phyloP scores from a whole-genome alignment of 2,329 filamentous ascomycete species.

The Fusarium sp. region DNA sequence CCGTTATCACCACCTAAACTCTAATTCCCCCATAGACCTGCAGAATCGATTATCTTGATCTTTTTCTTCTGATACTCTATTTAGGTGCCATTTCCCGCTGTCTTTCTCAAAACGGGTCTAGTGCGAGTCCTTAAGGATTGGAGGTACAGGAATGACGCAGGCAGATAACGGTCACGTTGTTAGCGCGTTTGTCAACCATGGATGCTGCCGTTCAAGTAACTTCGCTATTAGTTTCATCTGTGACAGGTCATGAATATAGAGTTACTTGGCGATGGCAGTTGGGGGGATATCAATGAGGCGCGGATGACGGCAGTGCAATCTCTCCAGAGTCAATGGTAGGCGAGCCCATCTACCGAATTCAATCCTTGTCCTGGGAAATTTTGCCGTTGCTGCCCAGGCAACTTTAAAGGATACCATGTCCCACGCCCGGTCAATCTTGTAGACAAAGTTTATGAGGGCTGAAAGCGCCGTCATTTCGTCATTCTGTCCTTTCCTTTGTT shows the following conservation, averaged over 20 bases:
- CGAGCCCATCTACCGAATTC: background rate
- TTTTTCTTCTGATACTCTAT: background rate
- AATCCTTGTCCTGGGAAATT: background rate
- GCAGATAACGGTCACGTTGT: background rate
- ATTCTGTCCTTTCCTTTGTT: background rate
- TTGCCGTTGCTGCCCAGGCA: background rate
- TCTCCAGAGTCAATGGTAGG: background rate
- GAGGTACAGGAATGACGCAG: background rate
- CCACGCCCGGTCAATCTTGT: background rate
- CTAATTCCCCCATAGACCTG: background rate
- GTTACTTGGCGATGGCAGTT: background rate
- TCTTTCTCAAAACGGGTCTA: background rate
- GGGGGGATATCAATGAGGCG: background rate
- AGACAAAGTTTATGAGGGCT: background rate
- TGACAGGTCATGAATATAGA: background rate
- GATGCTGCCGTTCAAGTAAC: background rate
- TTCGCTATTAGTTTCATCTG: background rate
- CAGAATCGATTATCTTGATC: background rate
- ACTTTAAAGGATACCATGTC: background rate
- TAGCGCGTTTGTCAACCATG: background rate
- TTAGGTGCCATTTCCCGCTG: background rate
- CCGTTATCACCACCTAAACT: background rate
- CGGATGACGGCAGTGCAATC: background rate
- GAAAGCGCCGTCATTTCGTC: background rate
- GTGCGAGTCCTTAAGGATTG: background rate